Percentiles rank a stretch among this genome's conserved stretches.
Evolutionary conservation across 2,329 filamentous ascomycete genomes (phyloP).

Genomic region (Cladosporium cucumerinum): DNA sequence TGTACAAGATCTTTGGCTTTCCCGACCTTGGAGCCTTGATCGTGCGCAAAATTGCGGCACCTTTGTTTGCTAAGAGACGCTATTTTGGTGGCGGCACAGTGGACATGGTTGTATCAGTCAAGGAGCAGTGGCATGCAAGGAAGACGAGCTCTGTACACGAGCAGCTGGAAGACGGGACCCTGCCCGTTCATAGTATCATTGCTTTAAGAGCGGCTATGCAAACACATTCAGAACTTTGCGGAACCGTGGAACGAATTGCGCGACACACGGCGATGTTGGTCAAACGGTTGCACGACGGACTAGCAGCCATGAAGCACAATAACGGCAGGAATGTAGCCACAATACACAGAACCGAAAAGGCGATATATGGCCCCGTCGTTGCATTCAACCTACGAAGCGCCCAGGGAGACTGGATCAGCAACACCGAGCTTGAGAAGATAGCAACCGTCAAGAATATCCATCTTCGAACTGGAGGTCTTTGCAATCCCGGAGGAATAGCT

Average conservation of each 20-base stretch:
- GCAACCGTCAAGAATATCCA: slow-evolving; percentile 76
- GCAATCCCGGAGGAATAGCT: slow-evolving; percentile 86
- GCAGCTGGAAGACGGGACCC: slow-evolving; percentile 82
- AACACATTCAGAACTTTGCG: slow-evolving; percentile 66
- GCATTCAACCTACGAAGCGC: slow-evolving; percentile 77
- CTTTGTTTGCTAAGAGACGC: slow-evolving; percentile 59
- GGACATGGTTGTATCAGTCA: slow-evolving; percentile 72
- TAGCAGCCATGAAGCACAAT: slow-evolving; percentile 62
- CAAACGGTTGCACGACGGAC: slow-evolving; percentile 54
- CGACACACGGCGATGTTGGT: slow-evolving; percentile 68
- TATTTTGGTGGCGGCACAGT: slow-evolving; percentile 97
- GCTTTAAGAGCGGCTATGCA: slow-evolving; percentile 73
- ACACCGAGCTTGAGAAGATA: slow-evolving; percentile 83
- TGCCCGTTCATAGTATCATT: slow-evolving; percentile 86
- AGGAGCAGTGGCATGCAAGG: slow-evolving; percentile 76
- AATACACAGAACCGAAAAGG: slow-evolving; percentile 52
- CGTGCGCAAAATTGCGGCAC: slow-evolving; percentile 67
- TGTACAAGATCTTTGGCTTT: slow-evolving; percentile 98
- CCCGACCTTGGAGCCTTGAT: slow-evolving; percentile 85
- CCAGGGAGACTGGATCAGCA: slow-evolving; percentile 70
- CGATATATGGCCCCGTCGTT: slow-evolving; percentile 67
- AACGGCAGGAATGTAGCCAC: slow-evolving; percentile 65
- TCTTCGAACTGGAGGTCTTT: slow-evolving; percentile 81
- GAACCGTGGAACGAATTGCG: slow-evolving; percentile 63
- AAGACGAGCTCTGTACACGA: slow-evolving; percentile 73